Percentiles rank a stretch among this genome's conserved stretches.
phyloP scores from a whole-genome alignment of 2,329 filamentous ascomycete genomes.

The Hirsutella rhossiliensis region DNA sequence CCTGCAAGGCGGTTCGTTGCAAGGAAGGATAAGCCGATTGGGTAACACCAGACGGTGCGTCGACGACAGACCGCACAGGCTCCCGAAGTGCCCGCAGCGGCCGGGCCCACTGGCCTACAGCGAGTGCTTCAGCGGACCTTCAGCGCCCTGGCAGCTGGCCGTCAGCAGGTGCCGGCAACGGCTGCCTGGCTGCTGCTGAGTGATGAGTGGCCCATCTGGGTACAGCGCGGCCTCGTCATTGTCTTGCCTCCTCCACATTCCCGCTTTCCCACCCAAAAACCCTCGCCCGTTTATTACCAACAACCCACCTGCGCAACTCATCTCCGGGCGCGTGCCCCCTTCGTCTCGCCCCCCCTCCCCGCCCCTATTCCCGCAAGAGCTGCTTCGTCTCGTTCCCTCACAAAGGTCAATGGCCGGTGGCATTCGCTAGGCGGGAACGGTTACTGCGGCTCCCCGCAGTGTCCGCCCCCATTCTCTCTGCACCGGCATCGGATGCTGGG shows the following conservation, averaged over 20 bases:
- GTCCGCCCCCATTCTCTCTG: slow-evolving; percentile 22
- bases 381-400: not conserved
- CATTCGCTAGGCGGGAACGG: slow-evolving; percentile 41
- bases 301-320: slow-evolving; percentile 2
- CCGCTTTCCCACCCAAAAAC: not conserved
- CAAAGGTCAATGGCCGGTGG: slow-evolving; percentile 42
- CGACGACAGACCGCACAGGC: too few relatives aligned
- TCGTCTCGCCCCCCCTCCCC: slow-evolving; percentile 5
- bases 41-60: too few relatives aligned
- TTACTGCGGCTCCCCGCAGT: slow-evolving; percentile 49
- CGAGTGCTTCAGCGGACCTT: not conserved
- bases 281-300: not conserved
- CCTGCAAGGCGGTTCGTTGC: too few relatives aligned
- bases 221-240: slow-evolving; percentile 1
- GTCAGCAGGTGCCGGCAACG: too few relatives aligned
- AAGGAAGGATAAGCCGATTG: too few relatives aligned
- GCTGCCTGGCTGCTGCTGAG: not conserved
- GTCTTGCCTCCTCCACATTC: slow-evolving; percentile 1
- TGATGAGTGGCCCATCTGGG: not conserved
- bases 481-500: slow-evolving; percentile 9
- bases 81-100: not conserved
- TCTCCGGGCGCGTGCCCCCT: not conserved
- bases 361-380: not conserved
- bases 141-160: not conserved
- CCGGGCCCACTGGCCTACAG: not conserved